phyloP scores from a whole-genome alignment of 2,329 filamentous ascomycete genomes.

The Neofusicoccum parvum region DNA sequence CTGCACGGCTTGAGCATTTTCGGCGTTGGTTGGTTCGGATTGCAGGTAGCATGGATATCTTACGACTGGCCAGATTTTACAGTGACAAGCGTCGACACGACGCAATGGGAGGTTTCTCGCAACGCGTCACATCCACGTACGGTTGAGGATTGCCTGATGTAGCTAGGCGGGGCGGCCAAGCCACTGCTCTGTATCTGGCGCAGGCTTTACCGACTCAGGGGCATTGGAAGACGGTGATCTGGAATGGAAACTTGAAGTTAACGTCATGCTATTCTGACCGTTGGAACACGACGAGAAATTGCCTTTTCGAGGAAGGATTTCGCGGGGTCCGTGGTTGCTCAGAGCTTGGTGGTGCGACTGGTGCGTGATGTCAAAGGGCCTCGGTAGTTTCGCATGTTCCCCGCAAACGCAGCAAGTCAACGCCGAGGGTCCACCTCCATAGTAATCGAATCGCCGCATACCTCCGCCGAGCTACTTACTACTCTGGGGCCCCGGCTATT shows the following conservation, averaged over 20 bases:
- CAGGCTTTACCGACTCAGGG: too few species aligned
- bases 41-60: not conserved
- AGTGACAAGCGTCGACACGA: not conserved
- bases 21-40: conserved; percentile 8
- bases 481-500: conserved; percentile 15
- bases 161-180: not conserved
- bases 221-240: too few species aligned
- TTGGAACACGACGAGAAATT: too few species aligned
- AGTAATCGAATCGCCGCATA: conserved; percentile 16
- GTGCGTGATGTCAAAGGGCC: conserved; percentile 9
- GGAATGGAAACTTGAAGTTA: too few species aligned
- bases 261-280: too few species aligned
- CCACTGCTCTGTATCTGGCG: too few species aligned
- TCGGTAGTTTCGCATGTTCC: conserved; percentile 15
- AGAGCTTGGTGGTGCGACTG: not conserved
- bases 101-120: too few species aligned
- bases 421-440: conserved; percentile 11
- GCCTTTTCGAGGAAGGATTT: too few species aligned
- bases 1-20: conserved; percentile 9
- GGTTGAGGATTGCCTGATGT: not conserved
- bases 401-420: not conserved
- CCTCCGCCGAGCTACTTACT: conserved; percentile 15
- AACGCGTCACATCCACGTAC: too few species aligned
- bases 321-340: too few species aligned
- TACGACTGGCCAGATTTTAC: not conserved